phyloP scores from a whole-genome alignment of 495 filamentous ascomycete species.

The Penicillium fimorum region DNA sequence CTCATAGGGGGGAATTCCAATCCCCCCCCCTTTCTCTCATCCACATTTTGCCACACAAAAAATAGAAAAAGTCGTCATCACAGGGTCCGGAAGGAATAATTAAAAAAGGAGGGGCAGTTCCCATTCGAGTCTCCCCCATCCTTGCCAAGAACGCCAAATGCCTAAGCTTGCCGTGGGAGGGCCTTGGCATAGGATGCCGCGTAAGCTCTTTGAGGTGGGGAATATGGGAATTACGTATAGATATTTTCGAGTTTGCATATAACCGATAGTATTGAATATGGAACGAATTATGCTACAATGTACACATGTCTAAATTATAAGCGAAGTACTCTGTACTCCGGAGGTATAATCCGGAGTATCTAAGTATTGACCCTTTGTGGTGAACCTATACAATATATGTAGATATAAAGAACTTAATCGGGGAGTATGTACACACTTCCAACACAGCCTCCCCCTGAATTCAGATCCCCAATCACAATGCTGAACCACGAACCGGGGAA shows the following conservation, averaged over 20 bases:
- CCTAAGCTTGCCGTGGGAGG: constrained; percentile 29
- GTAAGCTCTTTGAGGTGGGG: constrained; percentile 19
- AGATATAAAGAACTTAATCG: background rate
- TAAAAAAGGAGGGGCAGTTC: constrained; percentile 6
- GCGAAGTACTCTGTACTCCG: background rate
- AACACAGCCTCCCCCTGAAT: constrained; percentile 37
- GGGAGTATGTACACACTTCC: constrained; percentile 14
- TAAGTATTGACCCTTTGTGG: no score
- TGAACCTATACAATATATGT: no score
- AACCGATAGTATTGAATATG: no score
- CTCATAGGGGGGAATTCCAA: background rate
- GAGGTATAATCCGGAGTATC: no score
- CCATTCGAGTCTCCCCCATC: background rate
- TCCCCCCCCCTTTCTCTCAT: constrained; percentile 3
- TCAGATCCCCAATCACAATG: constrained; percentile 13
- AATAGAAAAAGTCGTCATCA: constrained; percentile 13
- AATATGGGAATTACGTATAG: no score
- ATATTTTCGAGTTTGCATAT: no score
- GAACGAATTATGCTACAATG: no score
- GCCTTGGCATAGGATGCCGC: constrained; percentile 30
- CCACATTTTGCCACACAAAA: constrained; percentile 10
- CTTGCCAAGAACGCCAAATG: constrained; percentile 30
- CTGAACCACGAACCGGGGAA: constrained; percentile 15
- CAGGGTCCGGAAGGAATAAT: constrained; percentile 5
- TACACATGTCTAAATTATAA: background rate